Evolutionary conservation across 331 rosid species (phyloP).

Genomic region (Malus hybrid): DNA sequence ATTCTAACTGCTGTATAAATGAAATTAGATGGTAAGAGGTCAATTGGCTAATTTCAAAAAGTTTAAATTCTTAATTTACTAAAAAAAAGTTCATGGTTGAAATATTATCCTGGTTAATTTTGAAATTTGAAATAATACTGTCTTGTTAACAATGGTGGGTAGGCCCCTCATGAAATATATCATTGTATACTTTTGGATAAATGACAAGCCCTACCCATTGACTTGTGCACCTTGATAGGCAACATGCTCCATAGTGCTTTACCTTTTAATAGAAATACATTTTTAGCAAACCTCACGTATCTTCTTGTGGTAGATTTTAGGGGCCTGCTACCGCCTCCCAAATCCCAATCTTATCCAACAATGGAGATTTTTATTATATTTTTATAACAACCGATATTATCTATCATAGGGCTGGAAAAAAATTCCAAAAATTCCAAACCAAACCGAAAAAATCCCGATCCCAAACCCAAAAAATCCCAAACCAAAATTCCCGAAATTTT

Average conservation of each 20-base stretch:
- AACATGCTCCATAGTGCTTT: neutral
- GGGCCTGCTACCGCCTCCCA: neutral
- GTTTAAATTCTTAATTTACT: too few species aligned
- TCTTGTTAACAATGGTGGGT: neutral
- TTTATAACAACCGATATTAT: too few species aligned
- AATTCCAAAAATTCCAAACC: too few species aligned
- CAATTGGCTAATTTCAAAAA: too few species aligned
- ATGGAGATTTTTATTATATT: neutral
- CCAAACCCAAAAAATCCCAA: too few species aligned
- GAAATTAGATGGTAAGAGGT: too few species aligned
- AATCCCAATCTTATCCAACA: neutral
- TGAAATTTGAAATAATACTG: too few species aligned
- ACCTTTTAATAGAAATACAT: neutral
- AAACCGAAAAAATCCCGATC: too few species aligned
- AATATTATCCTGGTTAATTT: neutral
- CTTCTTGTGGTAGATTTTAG: neutral
- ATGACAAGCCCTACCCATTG: neutral
- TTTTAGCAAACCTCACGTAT: neutral
- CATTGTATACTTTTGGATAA: neutral
- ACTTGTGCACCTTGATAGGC: neutral
- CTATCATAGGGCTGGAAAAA: accelerated
- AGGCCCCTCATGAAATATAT: neutral
- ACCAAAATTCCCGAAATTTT: too few species aligned
- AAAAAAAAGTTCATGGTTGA: too few species aligned
- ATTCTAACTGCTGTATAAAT: too few species aligned